phyloP scores from a whole-genome alignment of 2,329 filamentous ascomycete genomes.

The Clonostachys sp. region DNA sequence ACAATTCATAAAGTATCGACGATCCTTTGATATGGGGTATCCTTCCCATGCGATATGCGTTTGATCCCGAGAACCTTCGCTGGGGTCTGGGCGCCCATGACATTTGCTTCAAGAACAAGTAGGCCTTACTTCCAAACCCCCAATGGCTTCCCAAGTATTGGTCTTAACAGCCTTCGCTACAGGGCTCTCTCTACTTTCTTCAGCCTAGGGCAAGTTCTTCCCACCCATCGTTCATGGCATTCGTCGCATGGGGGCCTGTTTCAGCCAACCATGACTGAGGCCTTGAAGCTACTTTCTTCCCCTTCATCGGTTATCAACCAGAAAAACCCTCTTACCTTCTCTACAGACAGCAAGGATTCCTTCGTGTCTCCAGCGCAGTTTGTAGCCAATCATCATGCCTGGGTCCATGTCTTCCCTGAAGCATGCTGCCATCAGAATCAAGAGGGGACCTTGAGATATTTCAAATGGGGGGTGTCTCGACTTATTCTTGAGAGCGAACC shows the following conservation, averaged over 20 bases:
- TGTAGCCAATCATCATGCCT: conserved; percentile 64
- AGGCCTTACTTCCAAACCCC: conserved; percentile 13
- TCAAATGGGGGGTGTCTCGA: conserved; percentile 94
- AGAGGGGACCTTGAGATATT: conserved; percentile 80
- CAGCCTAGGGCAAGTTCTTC: conserved; percentile 81
- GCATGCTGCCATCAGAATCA: conserved; percentile 89
- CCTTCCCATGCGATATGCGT: conserved; percentile 69
- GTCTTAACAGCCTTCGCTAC: neutral
- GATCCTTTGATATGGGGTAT: conserved; percentile 94
- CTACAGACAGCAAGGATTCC: conserved; percentile 60
- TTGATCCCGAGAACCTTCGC: conserved; percentile 70
- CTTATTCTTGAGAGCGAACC: conserved; percentile 87
- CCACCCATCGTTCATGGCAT: conserved; percentile 77
- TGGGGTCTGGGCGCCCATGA: conserved; percentile 93
- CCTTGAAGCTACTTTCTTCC: conserved; percentile 74
- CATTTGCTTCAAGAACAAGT: conserved; percentile 90
- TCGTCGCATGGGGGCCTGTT: conserved; percentile 80
- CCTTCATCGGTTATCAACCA: conserved; percentile 42
- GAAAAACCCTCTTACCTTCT: conserved; percentile 43
- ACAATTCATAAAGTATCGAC: conserved; percentile 61
- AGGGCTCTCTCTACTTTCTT: conserved; percentile 77
- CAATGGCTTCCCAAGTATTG: neutral
- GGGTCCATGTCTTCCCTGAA: conserved; percentile 96
- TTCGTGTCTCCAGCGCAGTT: conserved; percentile 72
- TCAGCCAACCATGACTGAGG: conserved; percentile 83